phyloP scores from a whole-genome alignment of 2,329 filamentous ascomycete species.

The Nothopassalora personata region DNA sequence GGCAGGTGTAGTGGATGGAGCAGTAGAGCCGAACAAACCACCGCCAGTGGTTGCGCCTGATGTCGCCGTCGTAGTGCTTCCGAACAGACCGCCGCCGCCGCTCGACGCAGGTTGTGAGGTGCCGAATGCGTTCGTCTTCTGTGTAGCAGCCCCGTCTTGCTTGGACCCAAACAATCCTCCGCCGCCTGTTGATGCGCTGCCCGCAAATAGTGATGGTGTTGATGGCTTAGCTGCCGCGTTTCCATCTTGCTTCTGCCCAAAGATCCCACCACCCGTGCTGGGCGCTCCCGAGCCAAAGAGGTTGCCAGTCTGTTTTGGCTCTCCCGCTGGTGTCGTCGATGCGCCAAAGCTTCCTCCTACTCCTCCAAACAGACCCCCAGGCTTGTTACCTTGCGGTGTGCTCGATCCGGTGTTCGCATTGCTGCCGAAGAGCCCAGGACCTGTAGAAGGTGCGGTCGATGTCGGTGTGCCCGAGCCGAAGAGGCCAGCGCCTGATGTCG shows the following conservation, averaged over 20 bases:
- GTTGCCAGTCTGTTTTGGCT: conserved; percentile 17
- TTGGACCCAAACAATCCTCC: not conserved
- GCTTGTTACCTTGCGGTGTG: conserved; percentile 18
- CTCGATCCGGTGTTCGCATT: conserved; percentile 14
- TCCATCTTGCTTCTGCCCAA: conserved; percentile 1
- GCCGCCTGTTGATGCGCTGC: conserved; percentile 8
- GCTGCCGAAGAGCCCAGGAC: not conserved
- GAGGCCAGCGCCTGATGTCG: not conserved
- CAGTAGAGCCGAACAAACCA: conserved; percentile 11
- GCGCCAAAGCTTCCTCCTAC: conserved; percentile 13
- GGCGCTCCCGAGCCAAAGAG: not conserved
- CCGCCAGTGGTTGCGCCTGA: conserved; percentile 1
- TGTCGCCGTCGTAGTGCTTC: not conserved
- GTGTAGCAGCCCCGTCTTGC: not conserved
- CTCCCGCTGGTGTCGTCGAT: conserved; percentile 20
- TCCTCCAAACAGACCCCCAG: conserved; percentile 11
- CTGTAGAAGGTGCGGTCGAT: not conserved
- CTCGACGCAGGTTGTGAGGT: not conserved
- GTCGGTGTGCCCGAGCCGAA: conserved; percentile 2
- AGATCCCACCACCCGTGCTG: not conserved
- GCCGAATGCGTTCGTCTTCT: not conserved
- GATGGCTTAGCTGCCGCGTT: not conserved
- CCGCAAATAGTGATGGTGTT: conserved; percentile 8
- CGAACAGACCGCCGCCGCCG: not conserved
- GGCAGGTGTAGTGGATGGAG: conserved; percentile 1